Base-by-base conservation (phyloP, 2,329 filamentous ascomycete genomes). In the Neurospora sp. region DNA sequence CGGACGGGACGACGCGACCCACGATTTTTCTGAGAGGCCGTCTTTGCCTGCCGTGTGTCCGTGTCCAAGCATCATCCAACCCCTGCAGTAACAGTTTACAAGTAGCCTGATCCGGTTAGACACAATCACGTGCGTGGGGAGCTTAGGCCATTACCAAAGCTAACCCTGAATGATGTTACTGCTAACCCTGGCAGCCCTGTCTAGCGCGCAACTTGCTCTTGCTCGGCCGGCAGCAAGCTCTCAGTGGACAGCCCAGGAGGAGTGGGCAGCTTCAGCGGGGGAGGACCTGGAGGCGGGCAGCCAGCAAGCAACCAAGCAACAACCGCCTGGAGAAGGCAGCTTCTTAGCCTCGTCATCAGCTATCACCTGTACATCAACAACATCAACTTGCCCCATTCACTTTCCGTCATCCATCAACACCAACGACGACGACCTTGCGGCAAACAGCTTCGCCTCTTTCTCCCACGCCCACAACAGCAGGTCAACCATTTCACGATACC, bases 291-390 rank as follows among this genome's bases (percentile, higher is more conserved):
- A 62, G 52, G 52, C 52, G 52, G 52, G 52, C 52, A 58, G 46
- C 23, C 46, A 62, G 28, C 52, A 33, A 62, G 23, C 46, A 58
- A 58, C 23, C 23, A 9, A 17, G 23, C 13, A 62, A 62, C 52
- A 33, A 33, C 52, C 52, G 52, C 52, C 52, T 62, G 23, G 52
- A 62, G 75, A 81, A 84, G 83, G 82, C 82, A 84, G 82, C 82
- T 82, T 80, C 79, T 81, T 81, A 83, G 84, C 84, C 83, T 85
- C 84, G 84, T 86, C 84, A 86, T 84, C 83, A 82, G 80, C 80
- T 79, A 77, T 70, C 72, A 69, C 71, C 71, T 72, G 42, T 33
- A 58, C 71, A 72, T 70, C 69, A 67, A 69, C 71, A 70, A 72
- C 74, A 74, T 69, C 73, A 72, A 71, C 70, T 70, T 52, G 38